Evolutionary conservation across 2,329 filamentous ascomycete genomes (phyloP), one percentile per base, ranked within the genome.

Genomic region (Ophiostoma sp.): DNA sequence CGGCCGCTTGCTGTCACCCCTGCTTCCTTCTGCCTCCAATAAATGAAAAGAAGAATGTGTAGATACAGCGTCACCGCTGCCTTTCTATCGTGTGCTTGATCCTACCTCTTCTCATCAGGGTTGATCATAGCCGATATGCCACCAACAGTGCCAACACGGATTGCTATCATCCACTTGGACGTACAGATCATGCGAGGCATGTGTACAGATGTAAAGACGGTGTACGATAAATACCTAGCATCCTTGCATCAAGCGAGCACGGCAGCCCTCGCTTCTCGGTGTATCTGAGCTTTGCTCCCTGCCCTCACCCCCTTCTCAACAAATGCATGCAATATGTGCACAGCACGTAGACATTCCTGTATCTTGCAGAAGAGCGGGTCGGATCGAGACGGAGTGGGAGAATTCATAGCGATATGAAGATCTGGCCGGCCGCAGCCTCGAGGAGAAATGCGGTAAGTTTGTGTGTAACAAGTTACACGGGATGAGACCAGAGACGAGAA

Each of bases 381-480:
- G 45, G 52, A 58, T 36, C 8, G 16, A 18, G 47, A 18, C 16
- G 47, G 16, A 55, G 18, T 27, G 11, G 5, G 45, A n/a, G 45
- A 47, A 12, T 44, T 44, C 12, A 44, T 44, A 47, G 14, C 14
- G 4, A 16, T n/a, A 36, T 60, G 27, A 38, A 52, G 14, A 18
- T 38, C 18, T 36, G 52, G 38, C 18, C 52, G 52, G 38, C 27
- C 27, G 42, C 27, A 58, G 27, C 55, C 7, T 38, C 5, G 52
- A 36, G 27, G 45, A 27, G 36, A 60, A 60, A 38, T 60, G 27
- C 55, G 55, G 55, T 60, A 58, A 58, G 55, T 60, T 12, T 60
- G 55, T 60, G 55, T 44, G 42, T 40, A 14, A 16, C 42, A 44
- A 38, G 55, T 60, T 38, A 40, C 55, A 60, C 55, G 16, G 38